phyloP scores from a whole-genome alignment of 2,329 filamentous ascomycete species.

The Epichloe sylvatica region DNA sequence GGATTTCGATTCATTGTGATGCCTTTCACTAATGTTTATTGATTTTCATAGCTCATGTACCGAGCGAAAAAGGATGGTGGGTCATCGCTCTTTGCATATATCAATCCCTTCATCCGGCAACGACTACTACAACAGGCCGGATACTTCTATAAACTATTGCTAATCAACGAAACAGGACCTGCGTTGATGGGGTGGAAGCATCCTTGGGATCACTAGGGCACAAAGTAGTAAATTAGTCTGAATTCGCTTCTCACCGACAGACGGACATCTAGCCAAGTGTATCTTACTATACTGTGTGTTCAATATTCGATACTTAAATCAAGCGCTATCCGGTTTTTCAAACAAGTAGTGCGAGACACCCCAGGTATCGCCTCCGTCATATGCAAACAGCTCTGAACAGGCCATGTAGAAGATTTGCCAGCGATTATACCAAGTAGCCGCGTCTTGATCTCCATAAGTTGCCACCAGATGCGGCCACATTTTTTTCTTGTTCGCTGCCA shows the following conservation, averaged over 20 bases:
- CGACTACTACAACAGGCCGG: no score
- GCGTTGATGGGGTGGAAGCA: constrained; percentile 87
- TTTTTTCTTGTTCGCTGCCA: constrained; percentile 42
- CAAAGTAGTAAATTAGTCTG: no score
- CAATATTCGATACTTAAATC: neutral
- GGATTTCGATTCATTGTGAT: neutral
- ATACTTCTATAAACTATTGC: neutral
- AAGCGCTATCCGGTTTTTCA: constrained; percentile 33
- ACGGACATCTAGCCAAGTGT: neutral
- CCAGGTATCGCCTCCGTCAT: constrained; percentile 52
- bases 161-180: constrained; percentile 33
- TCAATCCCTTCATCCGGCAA: neutral
- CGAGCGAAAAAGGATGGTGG: constrained; percentile 87
- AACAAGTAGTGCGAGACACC: constrained; percentile 55
- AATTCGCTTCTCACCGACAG: neutral
- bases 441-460: constrained; percentile 49
- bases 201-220: constrained; percentile 76
- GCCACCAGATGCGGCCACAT: constrained; percentile 51
- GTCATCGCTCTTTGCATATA: constrained; percentile 1
- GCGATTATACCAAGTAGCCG: constrained; percentile 49
- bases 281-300: neutral
- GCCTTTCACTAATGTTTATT: neutral
- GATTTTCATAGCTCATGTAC: constrained; percentile 63
- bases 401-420: constrained; percentile 64
- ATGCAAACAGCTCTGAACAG: constrained; percentile 55